Percentiles rank a stretch among this genome's conserved stretches.
Conservation (phyloP, 176 grass and related monocot genomes). For the Poa annua region DNA sequence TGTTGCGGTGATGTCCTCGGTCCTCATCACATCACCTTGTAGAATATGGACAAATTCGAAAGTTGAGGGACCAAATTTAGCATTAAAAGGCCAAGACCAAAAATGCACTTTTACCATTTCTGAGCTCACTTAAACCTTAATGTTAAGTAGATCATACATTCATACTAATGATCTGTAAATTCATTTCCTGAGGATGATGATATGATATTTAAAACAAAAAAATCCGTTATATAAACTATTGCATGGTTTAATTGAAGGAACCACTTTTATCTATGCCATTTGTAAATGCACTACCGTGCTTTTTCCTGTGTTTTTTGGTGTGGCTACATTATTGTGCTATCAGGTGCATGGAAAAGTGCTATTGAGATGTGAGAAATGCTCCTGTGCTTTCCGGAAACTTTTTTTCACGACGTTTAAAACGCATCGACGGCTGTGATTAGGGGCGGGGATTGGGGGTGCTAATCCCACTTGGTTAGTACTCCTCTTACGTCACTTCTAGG, state of each 20-base stretch:
- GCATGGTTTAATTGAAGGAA: neutral
- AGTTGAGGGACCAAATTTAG: neutral
- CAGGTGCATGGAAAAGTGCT: constrained; percentile 4
- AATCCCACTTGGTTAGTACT: too few species aligned
- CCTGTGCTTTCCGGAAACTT: too few species aligned
- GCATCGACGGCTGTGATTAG: too few species aligned
- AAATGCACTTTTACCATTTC: constrained; percentile 11
- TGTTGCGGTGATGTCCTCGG: neutral
- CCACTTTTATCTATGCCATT: neutral
- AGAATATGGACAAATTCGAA: neutral
- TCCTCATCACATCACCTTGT: neutral
- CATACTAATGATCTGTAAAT: neutral
- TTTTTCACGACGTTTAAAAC: too few species aligned
- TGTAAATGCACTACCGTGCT: constrained; percentile 5
- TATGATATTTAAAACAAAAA: constrained; percentile 2
- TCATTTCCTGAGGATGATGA: neutral
- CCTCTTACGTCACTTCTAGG: too few species aligned
- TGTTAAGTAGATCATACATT: neutral
- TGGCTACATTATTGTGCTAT: neutral
- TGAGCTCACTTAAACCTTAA: neutral
- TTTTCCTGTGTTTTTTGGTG: too few species aligned
- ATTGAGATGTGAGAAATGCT: neutral
- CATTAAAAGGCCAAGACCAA: neutral
- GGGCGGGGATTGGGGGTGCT: too few species aligned
- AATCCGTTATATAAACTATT: neutral